A percentile compares a stretch with the other conserved stretches of the same genome.
phyloP scores from a whole-genome alignment of 2,329 filamentous ascomycete species.

The Thermoascus crustaceus region DNA sequence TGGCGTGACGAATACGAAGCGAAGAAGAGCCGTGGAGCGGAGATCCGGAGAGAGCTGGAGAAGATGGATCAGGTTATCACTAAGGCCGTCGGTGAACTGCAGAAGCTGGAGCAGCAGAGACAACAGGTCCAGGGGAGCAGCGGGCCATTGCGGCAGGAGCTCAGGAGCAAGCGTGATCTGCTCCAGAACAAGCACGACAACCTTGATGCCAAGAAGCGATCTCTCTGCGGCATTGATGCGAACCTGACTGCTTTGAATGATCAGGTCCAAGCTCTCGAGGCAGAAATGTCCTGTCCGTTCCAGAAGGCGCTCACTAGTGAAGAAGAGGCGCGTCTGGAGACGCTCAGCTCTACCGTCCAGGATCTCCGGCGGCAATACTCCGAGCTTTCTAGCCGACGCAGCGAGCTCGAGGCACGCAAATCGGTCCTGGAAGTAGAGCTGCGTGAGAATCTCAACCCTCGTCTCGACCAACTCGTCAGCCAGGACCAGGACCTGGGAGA shows the following conservation, averaged over 20 bases:
- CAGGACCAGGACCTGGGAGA: conserved; percentile 61
- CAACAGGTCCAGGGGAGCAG: conserved; percentile 74
- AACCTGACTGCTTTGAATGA: conserved; percentile 70
- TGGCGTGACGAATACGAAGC: conserved; percentile 68
- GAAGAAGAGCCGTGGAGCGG: conserved; percentile 53
- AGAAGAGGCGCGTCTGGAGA: conserved; percentile 76
- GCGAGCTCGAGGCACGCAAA: conserved; percentile 73
- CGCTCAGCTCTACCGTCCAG: conserved; percentile 60
- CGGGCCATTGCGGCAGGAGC: conserved; percentile 67
- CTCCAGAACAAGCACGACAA: conserved; percentile 65
- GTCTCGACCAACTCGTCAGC: conserved; percentile 75
- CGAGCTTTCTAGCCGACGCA: conserved; percentile 62
- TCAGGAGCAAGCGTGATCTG: conserved; percentile 65
- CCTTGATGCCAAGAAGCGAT: conserved; percentile 61
- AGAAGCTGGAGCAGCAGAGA: conserved; percentile 72
- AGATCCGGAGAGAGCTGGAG: conserved; percentile 64
- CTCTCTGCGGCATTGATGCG: conserved; percentile 59
- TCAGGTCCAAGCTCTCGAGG: conserved; percentile 66
- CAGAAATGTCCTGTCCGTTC: conserved; percentile 77
- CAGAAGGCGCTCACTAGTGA: conserved; percentile 75
- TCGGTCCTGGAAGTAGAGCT: conserved; percentile 77
- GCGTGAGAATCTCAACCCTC: conserved; percentile 78
- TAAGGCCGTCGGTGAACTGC: conserved; percentile 69
- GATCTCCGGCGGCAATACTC: conserved; percentile 69
- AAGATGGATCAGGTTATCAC: conserved; percentile 84